phyloP scores from a whole-genome alignment of 106 monocot genomes.

The Acorus gramineus region DNA sequence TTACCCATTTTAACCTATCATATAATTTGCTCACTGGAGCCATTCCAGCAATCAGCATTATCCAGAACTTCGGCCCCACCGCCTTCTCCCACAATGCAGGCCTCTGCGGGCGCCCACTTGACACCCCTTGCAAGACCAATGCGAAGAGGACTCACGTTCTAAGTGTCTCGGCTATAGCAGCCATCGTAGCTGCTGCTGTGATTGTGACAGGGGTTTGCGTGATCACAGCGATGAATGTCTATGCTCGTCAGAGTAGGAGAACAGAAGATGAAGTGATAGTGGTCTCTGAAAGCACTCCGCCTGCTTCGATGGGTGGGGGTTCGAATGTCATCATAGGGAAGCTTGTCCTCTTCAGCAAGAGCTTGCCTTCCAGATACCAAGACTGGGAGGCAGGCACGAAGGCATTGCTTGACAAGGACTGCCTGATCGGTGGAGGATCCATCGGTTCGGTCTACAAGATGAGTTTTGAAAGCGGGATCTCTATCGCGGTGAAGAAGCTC shows the following conservation, averaged over 20 bases:
- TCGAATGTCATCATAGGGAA: conserved; percentile 69
- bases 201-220: conserved; percentile 77
- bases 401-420: conserved; percentile 82
- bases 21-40: conserved; percentile 68
- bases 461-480: conserved; percentile 52
- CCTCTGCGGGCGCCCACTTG: conserved; percentile 73
- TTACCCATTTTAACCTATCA: conserved; percentile 74
- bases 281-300: conserved; percentile 54
- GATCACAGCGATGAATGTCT: conserved; percentile 50
- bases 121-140: conserved; percentile 19
- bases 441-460: conserved; percentile 83
- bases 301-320: conserved; percentile 19
- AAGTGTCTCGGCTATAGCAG: conserved; percentile 53
- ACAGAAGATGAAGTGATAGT: conserved; percentile 37
- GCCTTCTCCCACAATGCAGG: conserved; percentile 63
- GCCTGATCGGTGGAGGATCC: conserved; percentile 65
- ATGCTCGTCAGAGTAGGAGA: conserved; percentile 29
- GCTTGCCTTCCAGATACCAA: conserved; percentile 71
- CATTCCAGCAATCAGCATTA: conserved; percentile 38
- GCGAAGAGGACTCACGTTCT: conserved; percentile 8
- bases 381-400: conserved; percentile 93
- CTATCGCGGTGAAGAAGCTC: conserved; percentile 92
- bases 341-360: conserved; percentile 96
- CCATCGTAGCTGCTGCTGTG: conserved; percentile 52
- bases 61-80: conserved; percentile 43